A percentile compares a stretch with the other conserved stretches of the same genome.
phyloP scores from a whole-genome alignment of 192 early-diverging fungal species.

The Coemansia sp. region DNA sequence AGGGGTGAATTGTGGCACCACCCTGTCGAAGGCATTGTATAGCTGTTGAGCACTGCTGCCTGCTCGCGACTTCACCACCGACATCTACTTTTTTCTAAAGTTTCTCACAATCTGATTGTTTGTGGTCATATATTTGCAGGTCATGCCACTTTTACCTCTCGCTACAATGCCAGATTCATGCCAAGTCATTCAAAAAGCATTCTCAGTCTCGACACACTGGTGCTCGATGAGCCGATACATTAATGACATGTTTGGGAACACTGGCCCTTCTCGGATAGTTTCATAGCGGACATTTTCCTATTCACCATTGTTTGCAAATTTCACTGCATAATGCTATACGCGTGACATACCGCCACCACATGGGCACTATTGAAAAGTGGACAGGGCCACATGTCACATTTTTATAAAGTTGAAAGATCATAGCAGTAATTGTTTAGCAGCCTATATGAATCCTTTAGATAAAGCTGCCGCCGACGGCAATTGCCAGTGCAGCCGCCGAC shows the following conservation, averaged over 20 bases:
- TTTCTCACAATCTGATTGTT: no score
- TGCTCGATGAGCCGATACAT: background rate
- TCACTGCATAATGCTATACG: background rate
- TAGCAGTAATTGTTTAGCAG: background rate
- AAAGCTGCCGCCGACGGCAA: slow-evolving; percentile 8
- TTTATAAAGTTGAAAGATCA: background rate
- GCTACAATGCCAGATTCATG: no score
- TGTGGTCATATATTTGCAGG: no score
- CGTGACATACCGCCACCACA: background rate
- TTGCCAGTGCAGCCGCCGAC: slow-evolving; percentile 17
- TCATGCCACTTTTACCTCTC: no score
- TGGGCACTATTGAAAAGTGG: background rate
- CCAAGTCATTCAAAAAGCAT: no score
- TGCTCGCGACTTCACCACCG: no score
- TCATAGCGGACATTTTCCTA: background rate
- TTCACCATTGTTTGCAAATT: background rate
- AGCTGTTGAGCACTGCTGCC: no score
- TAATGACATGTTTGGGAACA: no score
- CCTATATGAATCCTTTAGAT: slow-evolving; percentile 10
- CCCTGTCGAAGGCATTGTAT: no score
- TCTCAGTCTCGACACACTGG: background rate
- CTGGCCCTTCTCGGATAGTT: background rate
- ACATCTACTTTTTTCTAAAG: no score
- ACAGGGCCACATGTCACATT: background rate
- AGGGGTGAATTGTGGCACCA: no score